Evolutionary conservation across 192 early-diverging fungal species (phyloP).

Genomic region (Mortierella hygrophila): DNA sequence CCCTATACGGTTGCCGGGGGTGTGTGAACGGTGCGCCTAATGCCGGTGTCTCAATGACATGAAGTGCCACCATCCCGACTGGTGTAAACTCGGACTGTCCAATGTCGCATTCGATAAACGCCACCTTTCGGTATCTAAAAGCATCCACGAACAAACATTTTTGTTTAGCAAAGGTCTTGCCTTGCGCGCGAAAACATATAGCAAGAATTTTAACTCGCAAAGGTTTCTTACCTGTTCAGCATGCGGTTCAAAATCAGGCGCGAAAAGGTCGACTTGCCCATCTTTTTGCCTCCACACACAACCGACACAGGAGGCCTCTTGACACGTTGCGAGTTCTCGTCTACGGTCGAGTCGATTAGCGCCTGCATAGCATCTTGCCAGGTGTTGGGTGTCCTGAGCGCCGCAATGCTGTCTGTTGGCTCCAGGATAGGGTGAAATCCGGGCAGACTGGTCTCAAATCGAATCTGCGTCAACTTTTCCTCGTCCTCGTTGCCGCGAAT

Average conservation of each 20-base stretch:
- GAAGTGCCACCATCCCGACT: slow-evolving; percentile 83
- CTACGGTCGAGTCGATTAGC: slow-evolving; percentile 19
- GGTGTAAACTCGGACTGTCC: slow-evolving; percentile 94
- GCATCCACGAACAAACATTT: no score
- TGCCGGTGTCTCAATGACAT: slow-evolving; percentile 76
- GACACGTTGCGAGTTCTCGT: slow-evolving; percentile 26
- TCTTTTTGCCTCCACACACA: slow-evolving; percentile 82
- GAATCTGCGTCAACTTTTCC: slow-evolving; percentile 17
- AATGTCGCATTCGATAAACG: slow-evolving; percentile 92
- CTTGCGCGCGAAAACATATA: neutral
- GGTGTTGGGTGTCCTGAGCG: slow-evolving; percentile 21
- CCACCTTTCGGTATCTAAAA: slow-evolving; percentile 73
- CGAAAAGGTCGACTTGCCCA: slow-evolving; percentile 94
- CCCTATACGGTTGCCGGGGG: slow-evolving; percentile 69
- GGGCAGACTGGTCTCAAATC: slow-evolving; percentile 29
- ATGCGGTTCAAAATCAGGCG: slow-evolving; percentile 82
- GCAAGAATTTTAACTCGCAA: neutral
- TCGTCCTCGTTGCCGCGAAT: slow-evolving; percentile 16
- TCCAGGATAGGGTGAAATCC: slow-evolving; percentile 68
- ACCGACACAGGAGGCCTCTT: slow-evolving; percentile 65
- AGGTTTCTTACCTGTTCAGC: slow-evolving; percentile 67
- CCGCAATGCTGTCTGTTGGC: slow-evolving; percentile 26
- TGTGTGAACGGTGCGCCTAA: slow-evolving; percentile 92
- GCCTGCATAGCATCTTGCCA: slow-evolving; percentile 35
- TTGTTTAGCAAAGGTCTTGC: neutral